Evolutionary conservation across 2,329 filamentous ascomycete species (phyloP).

Genomic region (Helminthosporium solani): DNA sequence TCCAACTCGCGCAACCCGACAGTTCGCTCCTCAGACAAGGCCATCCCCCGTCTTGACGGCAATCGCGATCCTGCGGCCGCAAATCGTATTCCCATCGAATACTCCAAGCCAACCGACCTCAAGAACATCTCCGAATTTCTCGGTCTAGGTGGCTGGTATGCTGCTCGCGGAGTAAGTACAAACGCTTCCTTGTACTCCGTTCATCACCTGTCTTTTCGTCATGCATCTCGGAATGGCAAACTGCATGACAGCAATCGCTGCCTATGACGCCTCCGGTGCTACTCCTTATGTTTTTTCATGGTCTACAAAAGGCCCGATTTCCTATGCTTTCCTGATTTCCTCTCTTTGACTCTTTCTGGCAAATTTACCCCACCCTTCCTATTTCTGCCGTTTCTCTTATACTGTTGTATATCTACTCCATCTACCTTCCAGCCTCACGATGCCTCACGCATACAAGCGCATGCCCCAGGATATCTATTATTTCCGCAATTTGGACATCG

Average conservation of each 20-base stretch:
- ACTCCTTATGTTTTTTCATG: not conserved
- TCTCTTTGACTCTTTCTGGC: not conserved
- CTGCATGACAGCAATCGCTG: not conserved
- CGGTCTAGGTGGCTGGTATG: conserved; percentile 37
- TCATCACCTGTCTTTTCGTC: conserved; percentile 1
- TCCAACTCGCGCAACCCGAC: conserved; percentile 26
- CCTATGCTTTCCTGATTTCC: conserved; percentile 3
- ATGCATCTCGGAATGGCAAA: not conserved
- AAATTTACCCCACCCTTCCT: not conserved
- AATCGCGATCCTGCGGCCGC: conserved; percentile 31
- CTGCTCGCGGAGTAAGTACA: conserved; percentile 42
- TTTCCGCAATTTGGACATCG: conserved; percentile 22
- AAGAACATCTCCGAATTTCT: conserved; percentile 42
- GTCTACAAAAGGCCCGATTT: not conserved
- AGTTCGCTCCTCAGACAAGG: conserved; percentile 28
- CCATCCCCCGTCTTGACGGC: conserved; percentile 36
- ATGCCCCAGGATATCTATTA: conserved; percentile 16
- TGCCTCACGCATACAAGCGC: conserved; percentile 10
- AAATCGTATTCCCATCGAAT: conserved; percentile 18
- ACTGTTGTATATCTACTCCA: conserved; percentile 1
- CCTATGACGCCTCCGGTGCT: not conserved
- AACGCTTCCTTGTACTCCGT: conserved; percentile 7
- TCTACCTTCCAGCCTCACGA: not conserved
- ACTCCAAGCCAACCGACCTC: conserved; percentile 28
- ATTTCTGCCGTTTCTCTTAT: not conserved